A percentile compares a stretch with the other conserved stretches of the same genome.
These are phyloP conservation scores for Tirmania nivea DNA, from an alignment of 495 filamentous ascomycete species.

Conservation along the genomic window DNA sequence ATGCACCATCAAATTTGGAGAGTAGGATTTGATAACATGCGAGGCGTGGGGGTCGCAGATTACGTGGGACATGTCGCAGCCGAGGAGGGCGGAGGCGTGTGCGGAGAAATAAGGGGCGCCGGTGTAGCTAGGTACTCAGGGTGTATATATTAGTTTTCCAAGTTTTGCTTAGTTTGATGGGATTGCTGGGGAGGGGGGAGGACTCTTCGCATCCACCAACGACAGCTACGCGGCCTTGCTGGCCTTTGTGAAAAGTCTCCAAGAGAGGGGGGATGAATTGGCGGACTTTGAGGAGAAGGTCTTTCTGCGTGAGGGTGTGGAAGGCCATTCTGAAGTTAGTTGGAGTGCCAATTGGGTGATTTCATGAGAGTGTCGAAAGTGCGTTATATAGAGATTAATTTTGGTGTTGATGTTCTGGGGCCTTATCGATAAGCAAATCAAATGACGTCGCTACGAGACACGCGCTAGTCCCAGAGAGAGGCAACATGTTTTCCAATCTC, in stretches of 20 bases:
- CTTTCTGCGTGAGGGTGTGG: slow-evolving; percentile 31
- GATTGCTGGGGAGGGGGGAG: background rate
- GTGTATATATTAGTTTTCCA: background rate
- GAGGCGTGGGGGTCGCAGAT: slow-evolving; percentile 83
- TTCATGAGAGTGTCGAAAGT: no score
- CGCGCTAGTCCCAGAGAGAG: no score
- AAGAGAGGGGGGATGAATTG: slow-evolving; percentile 89
- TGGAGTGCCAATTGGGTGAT: no score
- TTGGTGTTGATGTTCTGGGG: no score
- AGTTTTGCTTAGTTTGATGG: background rate
- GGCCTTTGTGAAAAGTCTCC: slow-evolving; percentile 63
- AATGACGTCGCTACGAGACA: no score
- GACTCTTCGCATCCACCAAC: slow-evolving; percentile 83
- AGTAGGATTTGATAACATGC: slow-evolving; percentile 88
- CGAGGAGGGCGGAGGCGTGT: slow-evolving; percentile 77
- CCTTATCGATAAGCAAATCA: no score
- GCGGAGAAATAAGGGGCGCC: slow-evolving; percentile 96
- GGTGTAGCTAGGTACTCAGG: slow-evolving; percentile 40
- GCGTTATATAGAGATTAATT: no score
- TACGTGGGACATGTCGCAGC: slow-evolving; percentile 82
- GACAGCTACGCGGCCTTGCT: slow-evolving; percentile 77
- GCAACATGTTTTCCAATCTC: no score
- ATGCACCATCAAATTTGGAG: slow-evolving; percentile 96
- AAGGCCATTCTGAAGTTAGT: slow-evolving; percentile 9
- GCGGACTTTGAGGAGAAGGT: slow-evolving; percentile 59